Conservation (phyloP, 2,329 filamentous ascomycete genomes). For the Penicillium sp. region DNA sequence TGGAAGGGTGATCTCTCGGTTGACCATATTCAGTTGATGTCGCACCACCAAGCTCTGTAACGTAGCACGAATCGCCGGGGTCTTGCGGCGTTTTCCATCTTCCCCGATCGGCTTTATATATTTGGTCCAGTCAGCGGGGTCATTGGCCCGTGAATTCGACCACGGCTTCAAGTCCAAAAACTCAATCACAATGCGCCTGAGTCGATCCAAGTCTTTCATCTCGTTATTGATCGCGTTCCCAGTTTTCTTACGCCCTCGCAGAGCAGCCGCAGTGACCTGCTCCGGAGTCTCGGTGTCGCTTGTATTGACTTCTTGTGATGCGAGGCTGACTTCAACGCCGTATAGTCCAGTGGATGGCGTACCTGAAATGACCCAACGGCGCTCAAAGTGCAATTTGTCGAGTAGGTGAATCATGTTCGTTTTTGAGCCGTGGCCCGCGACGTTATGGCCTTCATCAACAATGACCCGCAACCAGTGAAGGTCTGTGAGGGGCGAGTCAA, state of each 20-base stretch:
- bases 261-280: slow-evolving; percentile 29
- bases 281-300: slow-evolving; percentile 36
- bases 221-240: slow-evolving; percentile 52
- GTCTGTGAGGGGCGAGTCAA: slow-evolving; percentile 62
- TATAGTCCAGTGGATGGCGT: slow-evolving; percentile 83
- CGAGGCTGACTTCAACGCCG: slow-evolving; percentile 64
- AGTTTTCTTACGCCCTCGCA: slow-evolving; percentile 36
- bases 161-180: slow-evolving; percentile 78
- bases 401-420: slow-evolving; percentile 59
- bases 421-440: slow-evolving; percentile 64
- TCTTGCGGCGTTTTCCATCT: slow-evolving; percentile 50
- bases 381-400: slow-evolving; percentile 58
- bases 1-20: slow-evolving; percentile 63
- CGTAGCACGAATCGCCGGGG: slow-evolving; percentile 58
- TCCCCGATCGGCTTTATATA: slow-evolving; percentile 64
- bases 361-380: slow-evolving; percentile 85
- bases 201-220: slow-evolving; percentile 62
- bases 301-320: slow-evolving; percentile 40
- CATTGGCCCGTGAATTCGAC: slow-evolving; percentile 61
- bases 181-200: slow-evolving; percentile 63
- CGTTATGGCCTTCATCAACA: slow-evolving; percentile 85
- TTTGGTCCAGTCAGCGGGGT: slow-evolving; percentile 67
- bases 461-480: slow-evolving; percentile 86
- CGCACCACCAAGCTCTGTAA: slow-evolving; percentile 80
- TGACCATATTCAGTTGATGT: slow-evolving; percentile 69